These are phyloP conservation scores for Plenodomus biglobosus DNA, from an alignment of 2,329 filamentous ascomycete species.

Conservation along the genomic window DNA sequence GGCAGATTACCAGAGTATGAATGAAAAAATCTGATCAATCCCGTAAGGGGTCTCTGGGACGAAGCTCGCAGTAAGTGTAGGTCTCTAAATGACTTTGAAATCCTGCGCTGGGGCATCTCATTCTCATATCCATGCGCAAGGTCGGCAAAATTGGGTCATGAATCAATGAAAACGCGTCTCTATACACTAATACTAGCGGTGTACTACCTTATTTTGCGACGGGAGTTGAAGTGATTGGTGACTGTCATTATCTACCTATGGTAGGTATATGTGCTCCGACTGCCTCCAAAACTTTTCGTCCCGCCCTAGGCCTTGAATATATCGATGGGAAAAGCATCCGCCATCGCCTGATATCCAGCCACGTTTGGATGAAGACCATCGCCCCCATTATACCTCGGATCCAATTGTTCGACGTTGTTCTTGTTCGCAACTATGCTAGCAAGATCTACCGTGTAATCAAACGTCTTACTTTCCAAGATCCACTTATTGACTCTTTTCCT, in stretches of 20 bases:
- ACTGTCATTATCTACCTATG: neutral
- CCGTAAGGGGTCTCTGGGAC: neutral
- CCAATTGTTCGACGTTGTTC: slow-evolving; percentile 50
- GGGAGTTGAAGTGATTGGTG: neutral
- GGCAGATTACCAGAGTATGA: neutral
- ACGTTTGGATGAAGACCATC: slow-evolving; percentile 67
- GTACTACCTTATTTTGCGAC: too few relatives aligned
- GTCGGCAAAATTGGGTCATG: too few relatives aligned
- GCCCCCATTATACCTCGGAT: slow-evolving; percentile 58
- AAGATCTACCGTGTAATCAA: slow-evolving; percentile 65
- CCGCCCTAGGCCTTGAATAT: slow-evolving; percentile 47
- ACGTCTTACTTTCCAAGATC: slow-evolving; percentile 58
- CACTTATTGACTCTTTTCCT: slow-evolving; percentile 62
- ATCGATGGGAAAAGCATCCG: slow-evolving; percentile 59
- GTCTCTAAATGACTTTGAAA: too few relatives aligned
- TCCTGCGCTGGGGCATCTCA: too few relatives aligned
- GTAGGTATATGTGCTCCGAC: neutral
- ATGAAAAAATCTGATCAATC: neutral
- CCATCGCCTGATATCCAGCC: slow-evolving; percentile 61
- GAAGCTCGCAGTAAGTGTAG: neutral
- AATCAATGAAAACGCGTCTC: too few relatives aligned
- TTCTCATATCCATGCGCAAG: too few relatives aligned
- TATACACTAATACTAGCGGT: too few relatives aligned
- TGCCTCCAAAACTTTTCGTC: neutral
- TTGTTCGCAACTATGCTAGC: slow-evolving; percentile 59